Evolutionary conservation across 345 rosid species (phyloP).

Genomic region (Heritiera littoralis): DNA sequence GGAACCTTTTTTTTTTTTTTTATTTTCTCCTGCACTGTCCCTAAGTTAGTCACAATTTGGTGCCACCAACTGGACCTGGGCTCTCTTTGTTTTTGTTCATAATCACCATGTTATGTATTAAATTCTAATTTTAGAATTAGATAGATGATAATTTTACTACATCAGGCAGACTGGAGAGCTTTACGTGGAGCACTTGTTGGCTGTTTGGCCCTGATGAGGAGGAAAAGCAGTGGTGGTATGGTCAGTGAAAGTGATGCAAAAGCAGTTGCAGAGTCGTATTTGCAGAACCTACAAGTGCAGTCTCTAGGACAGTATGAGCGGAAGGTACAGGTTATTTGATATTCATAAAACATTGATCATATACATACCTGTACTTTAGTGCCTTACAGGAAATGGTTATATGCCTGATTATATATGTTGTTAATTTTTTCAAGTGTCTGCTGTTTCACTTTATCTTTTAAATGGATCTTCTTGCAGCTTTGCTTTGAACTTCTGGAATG

Average conservation of each 20-base stretch:
- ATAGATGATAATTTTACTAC: slow-evolving; percentile 33
- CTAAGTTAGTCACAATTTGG: not conserved
- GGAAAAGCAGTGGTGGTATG: slow-evolving; percentile 51
- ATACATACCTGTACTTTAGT: not conserved
- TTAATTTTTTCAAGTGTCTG: not conserved
- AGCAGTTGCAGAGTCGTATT: slow-evolving; percentile 55
- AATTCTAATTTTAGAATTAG: slow-evolving; percentile 22
- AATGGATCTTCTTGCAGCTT: slow-evolving; percentile 54
- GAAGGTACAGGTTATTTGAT: slow-evolving; percentile 45
- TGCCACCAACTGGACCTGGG: not conserved
- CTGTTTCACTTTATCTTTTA: slow-evolving; percentile 23
- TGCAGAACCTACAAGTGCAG: slow-evolving; percentile 67
- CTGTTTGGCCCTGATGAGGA: slow-evolving; percentile 76
- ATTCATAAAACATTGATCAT: not conserved
- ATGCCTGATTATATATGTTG: not conserved
- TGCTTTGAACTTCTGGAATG: slow-evolving; percentile 84
- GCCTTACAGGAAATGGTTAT: not conserved
- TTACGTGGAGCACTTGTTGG: slow-evolving; percentile 87
- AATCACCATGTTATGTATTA: not conserved
- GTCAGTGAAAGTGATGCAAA: slow-evolving; percentile 58
- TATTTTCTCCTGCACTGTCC: not conserved
- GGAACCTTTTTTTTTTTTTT: not conserved
- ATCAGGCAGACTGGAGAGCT: slow-evolving; percentile 96
- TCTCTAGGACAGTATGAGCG: slow-evolving; percentile 74
- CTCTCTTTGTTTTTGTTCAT: not conserved